A percentile compares a stretch with the other conserved stretches of the same genome.
phyloP scores from a whole-genome alignment of 1,139 yeast genomes.

The Saccharomyces hybrid region DNA sequence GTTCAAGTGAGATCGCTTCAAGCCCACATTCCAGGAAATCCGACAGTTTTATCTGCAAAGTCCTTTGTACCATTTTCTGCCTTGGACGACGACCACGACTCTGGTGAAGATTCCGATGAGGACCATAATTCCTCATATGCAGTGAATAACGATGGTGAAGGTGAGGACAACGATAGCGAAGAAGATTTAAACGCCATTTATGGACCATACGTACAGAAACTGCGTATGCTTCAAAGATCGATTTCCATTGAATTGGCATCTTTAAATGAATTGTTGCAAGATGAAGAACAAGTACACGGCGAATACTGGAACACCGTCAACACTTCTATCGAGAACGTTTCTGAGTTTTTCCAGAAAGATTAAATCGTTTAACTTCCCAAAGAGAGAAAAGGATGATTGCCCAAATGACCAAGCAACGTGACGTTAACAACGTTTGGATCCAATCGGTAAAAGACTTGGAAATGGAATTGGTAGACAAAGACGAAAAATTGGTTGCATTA shows the following conservation, averaged over 20 bases:
- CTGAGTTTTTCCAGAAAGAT: constrained; percentile 27
- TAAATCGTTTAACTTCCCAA: constrained; percentile 28
- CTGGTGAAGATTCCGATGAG: constrained; percentile 16
- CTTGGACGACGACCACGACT: not conserved
- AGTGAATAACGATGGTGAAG: constrained; percentile 26
- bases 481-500: constrained; percentile 61
- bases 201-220: constrained; percentile 38
- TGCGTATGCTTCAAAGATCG: constrained; percentile 47
- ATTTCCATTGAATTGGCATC: constrained; percentile 54
- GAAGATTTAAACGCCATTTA: constrained; percentile 32
- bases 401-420: constrained; percentile 65
- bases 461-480: constrained; percentile 68
- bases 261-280: constrained; percentile 46
- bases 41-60: not conserved
- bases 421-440: constrained; percentile 86
- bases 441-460: constrained; percentile 79
- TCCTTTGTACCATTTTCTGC: not conserved
- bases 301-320: constrained; percentile 28
- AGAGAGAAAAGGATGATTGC: constrained; percentile 40
- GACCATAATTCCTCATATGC: constrained; percentile 17
- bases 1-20: not conserved
- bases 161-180: constrained; percentile 23
- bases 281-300: constrained; percentile 15
- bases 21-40: not conserved
- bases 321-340: constrained; percentile 30